Evolutionary conservation across 768 basidiomycete species (phyloP), one percentile per base, ranked within the genome.

Genomic region (Russula virescens): DNA sequence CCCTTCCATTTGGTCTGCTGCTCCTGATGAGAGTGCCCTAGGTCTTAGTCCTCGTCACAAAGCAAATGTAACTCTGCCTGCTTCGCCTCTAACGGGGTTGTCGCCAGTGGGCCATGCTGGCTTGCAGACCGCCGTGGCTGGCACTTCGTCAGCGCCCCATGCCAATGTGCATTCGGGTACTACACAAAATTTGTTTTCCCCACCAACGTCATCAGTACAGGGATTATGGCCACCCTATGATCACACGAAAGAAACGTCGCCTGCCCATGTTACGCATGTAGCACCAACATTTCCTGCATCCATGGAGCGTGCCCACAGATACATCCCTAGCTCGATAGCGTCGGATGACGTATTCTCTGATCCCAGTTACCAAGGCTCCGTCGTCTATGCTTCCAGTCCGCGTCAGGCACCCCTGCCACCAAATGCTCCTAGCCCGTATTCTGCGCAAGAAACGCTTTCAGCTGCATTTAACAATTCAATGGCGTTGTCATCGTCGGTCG

Each of bases 1-100:
- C 35, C 76, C 80, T 53, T 88, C 83, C 1, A 89, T 89, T 45
- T 89, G 88, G 88, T 83, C 87, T 4, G 78, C 84, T 16, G 77
- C 81, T 1, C 73, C 75, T 3, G 85, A 84, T 62, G 81, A 83
- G 59, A 66, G 64, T 7, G 61, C 69, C 14, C 55, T 68, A 11
- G 50, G 57, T n/a, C 50, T 63, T 8, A 66, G 65, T 34, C 57
- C 62, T 54, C 67, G 61, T 46, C 61, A 51, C 43, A 50, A 65
- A 16, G 47, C 55, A 42, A 59, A 28, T 16, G 47, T 21, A 5
- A 34, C 46, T 5, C 56, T 60, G 11, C 61, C 58, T 11, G 21
- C 55, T 8, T 60, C 61, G 3, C 55, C 67, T 40, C 43, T 53
- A 5, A 46, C 40, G 14, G 48, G 60, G 28, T 16, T 60, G n/a